Evolutionary conservation across 352 stramenopile species (phyloP), one percentile per base, ranked within the genome.

Genomic region (Globisporangium ultimum): DNA sequence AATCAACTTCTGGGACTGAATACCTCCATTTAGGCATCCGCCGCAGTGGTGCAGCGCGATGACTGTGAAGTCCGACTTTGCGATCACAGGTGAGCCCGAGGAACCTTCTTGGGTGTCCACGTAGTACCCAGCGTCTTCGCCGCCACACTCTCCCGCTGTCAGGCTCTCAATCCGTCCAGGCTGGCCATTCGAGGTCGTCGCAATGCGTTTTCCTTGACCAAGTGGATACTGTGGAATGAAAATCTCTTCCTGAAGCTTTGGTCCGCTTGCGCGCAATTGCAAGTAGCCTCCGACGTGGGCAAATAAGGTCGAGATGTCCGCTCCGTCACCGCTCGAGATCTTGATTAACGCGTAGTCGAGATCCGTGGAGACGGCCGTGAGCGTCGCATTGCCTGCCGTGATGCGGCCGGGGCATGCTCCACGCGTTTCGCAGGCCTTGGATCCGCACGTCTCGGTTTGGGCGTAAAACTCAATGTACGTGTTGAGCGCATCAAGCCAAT

Each of bases 11-110:
- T 73, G 71, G 9, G 71, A 70, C 1, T 75, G 71, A 38, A 92
- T 86, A 2, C 57, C 80, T 48, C 76, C 81, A 61, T 93, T 93
- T 28, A 84, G 55, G 47, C 84, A 93, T 8, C 78, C 80, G 6
- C 84, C 84, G 61, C 84, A 93, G 57, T 91, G 81, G 52, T 93
- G 84, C 46, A 93, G 63, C 28, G 80, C 84, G 17, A 93, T 74
- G n/a, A 91, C 84, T 0, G 64, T 58, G 54, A 87, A 78, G 63
- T 93, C 84, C 2, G 46, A 67, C 1, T 51, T 71, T 0, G 60
- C 72, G 28, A 93, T 76, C 32, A 91, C 73, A 0, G 84, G 81
- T 12, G 84, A 84, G 3, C 81, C 84, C 4, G 80, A 93, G 20
- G 79, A 85, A 0, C 80, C 84, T 66, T 83, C 79, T 32, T 89